Base-by-base conservation (phyloP, 352 stramenopile genomes). In the Phytopythium oedochilum region DNA sequence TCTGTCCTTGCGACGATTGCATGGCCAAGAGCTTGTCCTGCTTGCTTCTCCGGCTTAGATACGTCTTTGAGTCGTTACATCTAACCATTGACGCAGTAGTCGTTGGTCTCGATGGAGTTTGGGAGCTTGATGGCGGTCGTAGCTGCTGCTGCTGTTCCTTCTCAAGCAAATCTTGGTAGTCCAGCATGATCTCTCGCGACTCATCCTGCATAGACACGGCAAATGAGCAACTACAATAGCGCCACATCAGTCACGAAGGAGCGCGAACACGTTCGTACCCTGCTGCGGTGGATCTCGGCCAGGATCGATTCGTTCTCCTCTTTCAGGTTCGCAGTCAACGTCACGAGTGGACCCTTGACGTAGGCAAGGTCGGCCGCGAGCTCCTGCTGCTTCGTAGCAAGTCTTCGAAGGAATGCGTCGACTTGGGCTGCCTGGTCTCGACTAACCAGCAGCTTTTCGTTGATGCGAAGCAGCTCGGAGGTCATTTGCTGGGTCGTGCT, bases 261-360 rank as follows among this genome's bases (percentile, higher is more conserved):
- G 11, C 40, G 10, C 18, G 26, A 15, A 17, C 22, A 28, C 12
- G 51, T 35, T 35, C 53, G 18, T 40, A 85, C 77, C 62, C 88
- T 78, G 57, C 72, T 88, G 10, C 81, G 72, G 42, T 78, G 61
- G 26, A 92, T 87, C 49, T 92, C 78, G 23, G 75, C 57, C 23
- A 87, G 36, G 35, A 92, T 86, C 10, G 76, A 63, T 5, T 78
- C 64, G 51, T 89, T 92, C 43, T 92, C 82, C 55, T 89, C 73
- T 28, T 76, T 63, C 39, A 92, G 39, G 48, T 92, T 89, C 20
- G 63, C 71, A 12, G 75, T 70, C 42, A 78, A 55, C 5, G 76
- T 89, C 42, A 72, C 52, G 31, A 89, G 65, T 18, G 76, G 82
- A 1, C 66, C 78, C 66, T 78, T 86, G 6, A 89, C 70, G 2